Conservation (phyloP, 192 early-diverging fungal species). For the Rhizophagus sp. region DNA sequence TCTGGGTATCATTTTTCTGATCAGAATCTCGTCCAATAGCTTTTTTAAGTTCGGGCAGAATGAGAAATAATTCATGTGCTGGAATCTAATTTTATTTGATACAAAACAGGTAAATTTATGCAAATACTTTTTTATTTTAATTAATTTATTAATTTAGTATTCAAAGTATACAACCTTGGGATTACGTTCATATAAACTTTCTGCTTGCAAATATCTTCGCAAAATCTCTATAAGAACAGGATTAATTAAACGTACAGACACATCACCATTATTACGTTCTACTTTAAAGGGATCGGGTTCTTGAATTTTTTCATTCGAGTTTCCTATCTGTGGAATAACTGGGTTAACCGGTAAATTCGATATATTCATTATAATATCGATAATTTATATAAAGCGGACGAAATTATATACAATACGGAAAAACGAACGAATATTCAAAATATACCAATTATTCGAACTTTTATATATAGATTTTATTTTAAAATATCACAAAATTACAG, state of each 20-base stretch:
- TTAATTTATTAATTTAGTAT: no score
- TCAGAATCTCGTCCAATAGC: neutral
- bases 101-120: neutral
- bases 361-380: no score
- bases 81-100: neutral
- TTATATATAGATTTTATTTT: no score
- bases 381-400: no score
- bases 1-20: neutral
- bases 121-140: no score
- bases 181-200: neutral
- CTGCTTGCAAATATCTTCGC: neutral
- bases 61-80: neutral
- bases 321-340: no score
- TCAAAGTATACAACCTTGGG: neutral
- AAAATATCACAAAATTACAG: no score
- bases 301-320: neutral
- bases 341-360: no score
- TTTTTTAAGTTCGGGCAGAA: neutral
- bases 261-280: neutral
- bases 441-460: no score
- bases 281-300: neutral
- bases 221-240: neutral
- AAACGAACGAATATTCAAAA: no score
- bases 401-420: no score
- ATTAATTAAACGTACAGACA: neutral